Base-by-base conservation (phyloP, 2,329 filamentous ascomycete genomes). In the Cladobotryum protrusum region DNA sequence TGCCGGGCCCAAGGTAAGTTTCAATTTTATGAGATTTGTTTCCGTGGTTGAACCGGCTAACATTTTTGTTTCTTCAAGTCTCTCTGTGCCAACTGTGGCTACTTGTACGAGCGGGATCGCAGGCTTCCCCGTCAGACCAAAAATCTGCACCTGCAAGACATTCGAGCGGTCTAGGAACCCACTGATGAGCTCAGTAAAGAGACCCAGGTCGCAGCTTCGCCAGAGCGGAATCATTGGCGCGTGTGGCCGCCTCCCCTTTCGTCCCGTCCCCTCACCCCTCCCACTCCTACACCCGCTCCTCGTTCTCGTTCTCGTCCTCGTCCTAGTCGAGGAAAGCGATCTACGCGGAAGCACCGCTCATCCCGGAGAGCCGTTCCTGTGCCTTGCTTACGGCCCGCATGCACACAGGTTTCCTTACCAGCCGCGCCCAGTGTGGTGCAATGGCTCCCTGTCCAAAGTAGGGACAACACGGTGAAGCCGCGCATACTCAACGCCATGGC, bases 61-160 rank as follows among this genome's bases (percentile, higher is more conserved):
- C 0, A n/a, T 35, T 3, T n/a, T 1, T 42, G 18, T 3, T 29
- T 32, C 9, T 34, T 45, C 13, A 7, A 91, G 87, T 86, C 88
- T 29, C 81, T 97, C 4, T 97, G 92, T 72, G 87, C 91, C 69
- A 96, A 95, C 66, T 97, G 92, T 66, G 92, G 90, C 50, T 85
- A 91, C 59, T 72, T 92, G 17, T 96, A 87, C 65, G 92, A 96
- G 69, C 85, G 89, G 48, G 88, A 95, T 67, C 86, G 88, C 68
- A 84, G 85, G 56, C 76, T 96, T 1, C 91, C 92, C 8, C 67
- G 69, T 19, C 70, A 71, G 54, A 72, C 63, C 40, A 68, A 68
- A 62, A 71, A 72, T 54, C 59, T 72, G 45, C 65, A 72, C 57
- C 50, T 66, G 47, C 56, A 64, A 49, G 62, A 67, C 48, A 55